Evolutionary conservation across 225 moss, liverwort and hornwort species (phyloP).

Genomic region (Marchantia paleacea): DNA sequence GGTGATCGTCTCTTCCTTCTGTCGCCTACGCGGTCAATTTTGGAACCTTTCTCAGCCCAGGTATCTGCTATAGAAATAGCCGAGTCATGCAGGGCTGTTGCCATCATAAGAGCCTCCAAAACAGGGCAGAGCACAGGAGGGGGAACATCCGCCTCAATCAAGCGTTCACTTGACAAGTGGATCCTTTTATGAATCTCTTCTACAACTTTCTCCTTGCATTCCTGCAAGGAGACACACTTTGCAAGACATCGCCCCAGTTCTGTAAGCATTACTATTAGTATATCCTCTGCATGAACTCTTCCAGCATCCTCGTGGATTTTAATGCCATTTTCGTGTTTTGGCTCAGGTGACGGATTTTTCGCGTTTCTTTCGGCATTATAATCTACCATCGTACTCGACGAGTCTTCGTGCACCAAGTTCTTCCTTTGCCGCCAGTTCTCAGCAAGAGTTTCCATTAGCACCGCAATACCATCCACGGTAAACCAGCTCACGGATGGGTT

Average conservation of each 20-base stretch:
- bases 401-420: not conserved
- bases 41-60: not conserved
- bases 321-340: not conserved
- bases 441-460: conserved; percentile 35
- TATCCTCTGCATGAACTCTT: not conserved
- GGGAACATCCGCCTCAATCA: conserved; percentile 12
- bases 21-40: not conserved
- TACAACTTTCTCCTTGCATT: conserved; percentile 24
- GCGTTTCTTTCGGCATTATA: not conserved
- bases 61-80: conserved; percentile 6
- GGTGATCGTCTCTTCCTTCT: not conserved
- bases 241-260: conserved; percentile 37
- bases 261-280: conserved; percentile 14
- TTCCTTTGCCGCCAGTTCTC: conserved; percentile 8
- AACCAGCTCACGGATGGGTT: conserved; percentile 29
- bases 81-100: conserved; percentile 27
- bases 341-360: conserved; percentile 1
- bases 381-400: conserved; percentile 12
- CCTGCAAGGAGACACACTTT: conserved; percentile 25
- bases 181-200: conserved; percentile 31
- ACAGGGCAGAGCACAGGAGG: conserved; percentile 16
- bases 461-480: conserved; percentile 36
- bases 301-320: not conserved
- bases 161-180: conserved; percentile 10
- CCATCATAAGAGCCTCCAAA: conserved; percentile 40